phyloP scores from a whole-genome alignment of 75 land plant species.

The Adiantum capillusveneris region DNA sequence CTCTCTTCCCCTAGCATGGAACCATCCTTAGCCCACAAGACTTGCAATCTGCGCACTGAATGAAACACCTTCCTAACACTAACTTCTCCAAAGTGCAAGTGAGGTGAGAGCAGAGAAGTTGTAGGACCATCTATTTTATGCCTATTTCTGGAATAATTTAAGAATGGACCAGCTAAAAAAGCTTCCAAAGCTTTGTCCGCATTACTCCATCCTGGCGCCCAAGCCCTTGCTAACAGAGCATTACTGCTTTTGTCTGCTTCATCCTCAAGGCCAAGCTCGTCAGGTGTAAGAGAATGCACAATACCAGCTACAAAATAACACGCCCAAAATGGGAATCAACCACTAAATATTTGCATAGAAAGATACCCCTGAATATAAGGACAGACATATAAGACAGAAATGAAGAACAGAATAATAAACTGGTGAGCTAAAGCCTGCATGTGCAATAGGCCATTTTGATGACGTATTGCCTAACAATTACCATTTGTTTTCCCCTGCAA shows the following conservation, averaged over 20 bases:
- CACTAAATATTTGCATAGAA: too few relatives aligned
- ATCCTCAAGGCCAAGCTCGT: conserved; percentile 67
- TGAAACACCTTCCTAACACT: conserved; percentile 88
- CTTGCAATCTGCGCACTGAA: conserved; percentile 72
- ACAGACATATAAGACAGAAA: too few relatives aligned
- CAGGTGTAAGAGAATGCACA: conserved; percentile 24
- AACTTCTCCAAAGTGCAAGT: conserved; percentile 90
- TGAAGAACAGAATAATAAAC: too few relatives aligned
- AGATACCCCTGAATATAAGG: too few relatives aligned
- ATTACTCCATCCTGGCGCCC: conserved; percentile 94
- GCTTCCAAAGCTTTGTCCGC: conserved; percentile 78
- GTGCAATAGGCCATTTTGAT: too few relatives aligned
- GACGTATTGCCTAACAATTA: too few relatives aligned
- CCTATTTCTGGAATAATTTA: conserved; percentile 63
- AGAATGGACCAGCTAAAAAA: conserved; percentile 66
- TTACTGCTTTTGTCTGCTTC: conserved; percentile 85
- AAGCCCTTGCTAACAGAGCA: conserved; percentile 85
- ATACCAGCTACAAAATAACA: too few relatives aligned
- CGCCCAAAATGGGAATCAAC: too few relatives aligned
- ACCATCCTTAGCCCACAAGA: conserved; percentile 86
- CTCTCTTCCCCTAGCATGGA: conserved; percentile 69
- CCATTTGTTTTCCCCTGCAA: too few relatives aligned
- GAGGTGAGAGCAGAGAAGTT: conserved; percentile 89
- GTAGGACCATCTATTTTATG: conserved; percentile 81
- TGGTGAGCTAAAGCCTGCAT: too few relatives aligned